Conservation (phyloP, 257 asterid species). For the Mentha longifolia region DNA sequence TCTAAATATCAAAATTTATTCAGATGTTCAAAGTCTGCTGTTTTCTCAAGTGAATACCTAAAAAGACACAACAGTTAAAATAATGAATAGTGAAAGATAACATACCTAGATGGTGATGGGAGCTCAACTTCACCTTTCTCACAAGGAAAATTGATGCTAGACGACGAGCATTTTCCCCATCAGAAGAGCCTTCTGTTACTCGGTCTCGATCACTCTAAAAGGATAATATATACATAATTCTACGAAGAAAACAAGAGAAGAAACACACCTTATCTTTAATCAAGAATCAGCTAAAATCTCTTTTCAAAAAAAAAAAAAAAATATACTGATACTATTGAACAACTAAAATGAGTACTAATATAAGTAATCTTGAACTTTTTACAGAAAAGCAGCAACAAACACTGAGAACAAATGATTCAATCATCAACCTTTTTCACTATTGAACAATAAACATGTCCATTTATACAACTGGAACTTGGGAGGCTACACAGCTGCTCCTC, state of each 20-base stretch:
- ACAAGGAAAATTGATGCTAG: no score
- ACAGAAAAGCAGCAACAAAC: not conserved
- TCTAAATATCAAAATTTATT: not conserved
- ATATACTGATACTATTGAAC: no score
- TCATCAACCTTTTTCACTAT: slow-evolving; percentile 27
- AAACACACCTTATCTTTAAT: not conserved
- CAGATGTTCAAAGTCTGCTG: not conserved
- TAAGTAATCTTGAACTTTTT: not conserved
- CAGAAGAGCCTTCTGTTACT: not conserved
- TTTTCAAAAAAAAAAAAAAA: no score
- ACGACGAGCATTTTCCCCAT: not conserved
- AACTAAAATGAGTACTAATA: no score
- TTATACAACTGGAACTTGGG: slow-evolving; percentile 30
- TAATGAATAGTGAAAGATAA: not conserved
- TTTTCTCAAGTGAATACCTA: not conserved
- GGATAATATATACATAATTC: not conserved
- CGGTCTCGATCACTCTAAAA: not conserved
- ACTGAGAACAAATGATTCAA: not conserved
- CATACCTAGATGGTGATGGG: slow-evolving; percentile 21
- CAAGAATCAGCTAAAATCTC: not conserved
- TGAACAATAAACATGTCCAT: slow-evolving; percentile 24
- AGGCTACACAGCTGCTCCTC: slow-evolving; percentile 24
- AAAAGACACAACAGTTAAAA: not conserved
- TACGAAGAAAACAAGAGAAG: not conserved
- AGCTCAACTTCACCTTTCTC: slow-evolving; percentile 18